These are phyloP conservation scores for Leptomonas pyrrhocoris DNA, from an alignment of 208 protist genomes.

Conservation along the genomic window DNA sequence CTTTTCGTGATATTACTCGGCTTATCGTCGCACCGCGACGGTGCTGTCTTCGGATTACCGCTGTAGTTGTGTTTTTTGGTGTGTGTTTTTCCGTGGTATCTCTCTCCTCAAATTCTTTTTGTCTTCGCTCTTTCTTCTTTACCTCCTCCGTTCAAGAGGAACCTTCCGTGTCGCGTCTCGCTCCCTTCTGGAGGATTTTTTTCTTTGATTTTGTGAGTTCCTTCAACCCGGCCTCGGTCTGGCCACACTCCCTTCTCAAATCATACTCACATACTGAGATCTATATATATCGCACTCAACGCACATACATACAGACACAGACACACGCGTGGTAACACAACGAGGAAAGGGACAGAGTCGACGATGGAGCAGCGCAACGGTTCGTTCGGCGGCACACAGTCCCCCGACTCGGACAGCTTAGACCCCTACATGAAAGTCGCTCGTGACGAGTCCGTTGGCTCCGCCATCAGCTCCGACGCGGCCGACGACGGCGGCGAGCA, in stretches of 20 bases:
- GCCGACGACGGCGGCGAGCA: constrained; percentile 14
- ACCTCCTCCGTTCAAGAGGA: too few relatives aligned
- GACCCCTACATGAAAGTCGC: constrained; percentile 15
- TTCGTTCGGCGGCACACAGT: background rate
- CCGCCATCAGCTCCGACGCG: constrained; percentile 12
- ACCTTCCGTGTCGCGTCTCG: too few relatives aligned
- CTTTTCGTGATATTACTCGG: too few relatives aligned
- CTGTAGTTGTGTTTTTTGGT: constrained; percentile 2
- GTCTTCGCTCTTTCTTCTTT: background rate
- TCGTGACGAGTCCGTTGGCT: constrained; percentile 15
- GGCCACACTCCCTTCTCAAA: too few relatives aligned
- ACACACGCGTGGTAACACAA: too few relatives aligned
- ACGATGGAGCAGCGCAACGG: background rate
- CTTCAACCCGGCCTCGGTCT: too few relatives aligned
- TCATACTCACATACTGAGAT: too few relatives aligned
- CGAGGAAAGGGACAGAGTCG: background rate
- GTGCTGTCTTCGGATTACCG: too few relatives aligned
- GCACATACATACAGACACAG: background rate
- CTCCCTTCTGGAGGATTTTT: background rate
- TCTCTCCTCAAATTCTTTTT: constrained; percentile 17
- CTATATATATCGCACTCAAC: background rate
- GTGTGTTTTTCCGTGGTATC: background rate
- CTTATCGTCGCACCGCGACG: too few relatives aligned
- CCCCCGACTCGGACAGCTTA: constrained; percentile 3
- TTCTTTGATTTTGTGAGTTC: constrained; percentile 1